These are phyloP conservation scores for Diaporthe batatas DNA, from an alignment of 2,329 filamentous ascomycete species.

Conservation along the genomic window DNA sequence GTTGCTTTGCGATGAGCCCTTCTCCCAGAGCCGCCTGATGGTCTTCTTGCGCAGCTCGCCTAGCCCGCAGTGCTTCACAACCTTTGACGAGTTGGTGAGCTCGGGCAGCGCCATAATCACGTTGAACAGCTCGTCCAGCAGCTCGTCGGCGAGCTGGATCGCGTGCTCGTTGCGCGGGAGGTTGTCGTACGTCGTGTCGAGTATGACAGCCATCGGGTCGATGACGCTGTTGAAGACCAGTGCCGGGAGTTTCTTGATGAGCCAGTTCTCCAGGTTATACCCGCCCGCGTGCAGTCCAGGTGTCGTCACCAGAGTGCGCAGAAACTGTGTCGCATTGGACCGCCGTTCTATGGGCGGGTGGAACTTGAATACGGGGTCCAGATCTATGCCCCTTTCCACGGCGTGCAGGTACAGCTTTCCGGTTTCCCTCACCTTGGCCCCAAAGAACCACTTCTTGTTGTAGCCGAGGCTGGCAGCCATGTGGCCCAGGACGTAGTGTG, in stretches of 20 bases:
- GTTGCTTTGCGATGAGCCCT: slow-evolving; percentile 67
- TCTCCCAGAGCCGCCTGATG: slow-evolving; percentile 67
- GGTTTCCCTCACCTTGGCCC: slow-evolving; percentile 53
- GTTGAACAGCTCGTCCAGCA: slow-evolving; percentile 80
- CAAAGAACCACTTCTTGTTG: slow-evolving; percentile 55
- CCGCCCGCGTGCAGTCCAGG: slow-evolving; percentile 72
- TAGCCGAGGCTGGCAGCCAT: slow-evolving; percentile 62
- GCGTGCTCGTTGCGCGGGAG: slow-evolving; percentile 77
- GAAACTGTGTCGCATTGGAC: slow-evolving; percentile 63
- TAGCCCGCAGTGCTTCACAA: slow-evolving; percentile 68
- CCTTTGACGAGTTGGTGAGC: slow-evolving; percentile 70
- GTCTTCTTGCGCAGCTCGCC: slow-evolving; percentile 72
- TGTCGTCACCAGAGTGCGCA: slow-evolving; percentile 73
- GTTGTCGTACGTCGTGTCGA: slow-evolving; percentile 81
- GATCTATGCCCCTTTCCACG: slow-evolving; percentile 41
- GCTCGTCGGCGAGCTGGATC: slow-evolving; percentile 74
- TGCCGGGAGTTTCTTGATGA: slow-evolving; percentile 82
- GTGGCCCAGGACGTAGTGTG: slow-evolving; percentile 81
- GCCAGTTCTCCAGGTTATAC: slow-evolving; percentile 71
- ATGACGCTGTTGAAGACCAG: slow-evolving; percentile 82
- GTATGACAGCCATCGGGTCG: slow-evolving; percentile 83
- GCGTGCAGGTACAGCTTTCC: slow-evolving; percentile 54
- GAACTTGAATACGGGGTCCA: slow-evolving; percentile 40
- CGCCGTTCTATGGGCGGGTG: slow-evolving; percentile 46
- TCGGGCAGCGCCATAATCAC: slow-evolving; percentile 84